Conservation (phyloP, 2,329 filamentous ascomycete species). For the Colletotrichum somersetense region DNA sequence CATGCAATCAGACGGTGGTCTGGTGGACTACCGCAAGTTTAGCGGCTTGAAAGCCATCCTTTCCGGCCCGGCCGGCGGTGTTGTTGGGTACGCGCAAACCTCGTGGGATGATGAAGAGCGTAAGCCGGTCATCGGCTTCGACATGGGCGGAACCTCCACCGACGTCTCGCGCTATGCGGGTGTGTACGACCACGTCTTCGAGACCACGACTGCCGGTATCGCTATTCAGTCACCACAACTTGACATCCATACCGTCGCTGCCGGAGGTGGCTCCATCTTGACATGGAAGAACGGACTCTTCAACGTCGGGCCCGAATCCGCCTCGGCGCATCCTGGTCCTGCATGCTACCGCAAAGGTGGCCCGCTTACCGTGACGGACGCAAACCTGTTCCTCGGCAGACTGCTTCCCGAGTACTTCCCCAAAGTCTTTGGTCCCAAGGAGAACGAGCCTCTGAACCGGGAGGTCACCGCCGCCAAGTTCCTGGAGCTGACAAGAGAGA, state of each 20-base stretch:
- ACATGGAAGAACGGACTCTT: conserved; percentile 81
- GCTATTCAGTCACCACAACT: conserved; percentile 84
- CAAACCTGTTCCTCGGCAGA: conserved; percentile 76
- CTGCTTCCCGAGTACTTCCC: conserved; percentile 74
- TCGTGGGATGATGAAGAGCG: conserved; percentile 77
- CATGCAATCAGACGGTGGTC: conserved; percentile 73
- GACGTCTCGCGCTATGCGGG: conserved; percentile 77
- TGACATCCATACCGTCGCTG: conserved; percentile 85
- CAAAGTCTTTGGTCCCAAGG: conserved; percentile 78
- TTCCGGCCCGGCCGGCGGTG: conserved; percentile 81
- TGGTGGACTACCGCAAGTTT: conserved; percentile 71
- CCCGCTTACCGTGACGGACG: conserved; percentile 79
- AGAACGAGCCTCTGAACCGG: conserved; percentile 65
- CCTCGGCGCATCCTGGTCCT: conserved; percentile 77
- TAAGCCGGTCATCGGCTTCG: conserved; percentile 81
- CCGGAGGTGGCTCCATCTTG: conserved; percentile 78
- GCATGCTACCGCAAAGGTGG: conserved; percentile 81
- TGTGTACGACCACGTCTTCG: conserved; percentile 66
- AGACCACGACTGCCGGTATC: conserved; percentile 82
- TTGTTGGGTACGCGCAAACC: conserved; percentile 81
- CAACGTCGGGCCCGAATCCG: conserved; percentile 79
- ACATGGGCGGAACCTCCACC: conserved; percentile 79
- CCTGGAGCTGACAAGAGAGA: conserved; percentile 54
- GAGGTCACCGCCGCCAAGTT: conserved; percentile 57
- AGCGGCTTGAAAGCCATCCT: conserved; percentile 78